These are phyloP conservation scores for Colletotrichum acutatum DNA, from an alignment of 2,329 filamentous ascomycete genomes.

Conservation along the genomic window DNA sequence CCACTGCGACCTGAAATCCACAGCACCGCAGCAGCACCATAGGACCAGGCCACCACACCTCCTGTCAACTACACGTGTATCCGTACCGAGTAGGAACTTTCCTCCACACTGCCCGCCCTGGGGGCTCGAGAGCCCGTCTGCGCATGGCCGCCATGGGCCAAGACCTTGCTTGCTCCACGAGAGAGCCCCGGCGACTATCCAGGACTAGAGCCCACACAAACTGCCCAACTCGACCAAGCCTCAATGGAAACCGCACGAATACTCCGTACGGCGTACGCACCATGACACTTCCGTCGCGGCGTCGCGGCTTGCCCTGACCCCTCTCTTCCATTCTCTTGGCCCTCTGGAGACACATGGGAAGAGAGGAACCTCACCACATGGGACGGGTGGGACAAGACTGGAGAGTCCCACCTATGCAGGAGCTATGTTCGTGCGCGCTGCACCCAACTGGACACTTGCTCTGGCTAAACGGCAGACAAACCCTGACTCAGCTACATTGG, in stretches of 20 bases:
- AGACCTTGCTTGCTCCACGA: not conserved
- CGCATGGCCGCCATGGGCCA: not conserved
- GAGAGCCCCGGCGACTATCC: slow-evolving; percentile 4
- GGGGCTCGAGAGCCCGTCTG: slow-evolving; percentile 17
- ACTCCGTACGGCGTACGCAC: too few relatives aligned
- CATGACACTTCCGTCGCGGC: not conserved
- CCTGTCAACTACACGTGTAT: slow-evolving; percentile 4
- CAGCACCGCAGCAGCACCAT: too few relatives aligned
- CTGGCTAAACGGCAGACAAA: not conserved
- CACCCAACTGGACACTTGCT: not conserved
- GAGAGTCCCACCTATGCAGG: slow-evolving; percentile 7
- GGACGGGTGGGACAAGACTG: not conserved
- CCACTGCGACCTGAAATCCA: slow-evolving; percentile 29
- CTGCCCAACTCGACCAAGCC: not conserved
- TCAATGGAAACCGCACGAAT: too few relatives aligned
- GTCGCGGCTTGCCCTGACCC: not conserved
- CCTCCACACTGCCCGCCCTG: not conserved
- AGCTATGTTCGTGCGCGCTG: slow-evolving; percentile 5
- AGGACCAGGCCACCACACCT: not conserved
- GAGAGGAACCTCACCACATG: slow-evolving; percentile 1
- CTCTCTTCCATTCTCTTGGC: not conserved
- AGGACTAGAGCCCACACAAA: slow-evolving; percentile 1
- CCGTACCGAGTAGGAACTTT: too few relatives aligned
- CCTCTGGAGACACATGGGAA: slow-evolving; percentile 10
- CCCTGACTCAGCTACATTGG: slow-evolving; percentile 9